Conservation (phyloP, 208 protist species). For the Trypanosoma melophagium region DNA sequence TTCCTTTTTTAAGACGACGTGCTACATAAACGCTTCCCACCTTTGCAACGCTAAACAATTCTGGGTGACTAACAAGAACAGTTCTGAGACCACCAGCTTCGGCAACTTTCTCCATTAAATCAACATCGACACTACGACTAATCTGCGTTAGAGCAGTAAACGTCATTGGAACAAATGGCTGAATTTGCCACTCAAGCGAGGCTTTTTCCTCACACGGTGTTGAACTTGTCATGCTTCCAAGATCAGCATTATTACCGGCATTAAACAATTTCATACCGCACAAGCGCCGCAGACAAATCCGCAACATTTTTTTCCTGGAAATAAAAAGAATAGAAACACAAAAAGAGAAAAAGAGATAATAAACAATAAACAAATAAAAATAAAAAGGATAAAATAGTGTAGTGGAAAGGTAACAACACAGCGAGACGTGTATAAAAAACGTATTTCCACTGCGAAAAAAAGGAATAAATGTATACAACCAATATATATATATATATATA, state of each 20-base stretch:
- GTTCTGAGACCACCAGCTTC: conserved; percentile 27
- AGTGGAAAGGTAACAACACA: neutral
- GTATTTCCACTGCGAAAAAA: neutral
- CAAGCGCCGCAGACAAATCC: conserved; percentile 8
- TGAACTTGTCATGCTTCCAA: conserved; percentile 2
- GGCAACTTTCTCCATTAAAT: conserved; percentile 46
- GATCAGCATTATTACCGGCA: neutral
- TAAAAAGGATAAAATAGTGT: conserved; percentile 3
- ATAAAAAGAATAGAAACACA: conserved; percentile 15
- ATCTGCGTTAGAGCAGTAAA: conserved; percentile 67
- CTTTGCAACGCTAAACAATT: conserved; percentile 29
- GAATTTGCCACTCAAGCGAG: conserved; percentile 23
- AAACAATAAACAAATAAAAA: conserved; percentile 13
- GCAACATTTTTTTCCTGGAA: conserved; percentile 11
- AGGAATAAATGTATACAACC: conserved; percentile 1
- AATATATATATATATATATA: conserved; percentile 4
- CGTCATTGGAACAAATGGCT: conserved; percentile 38
- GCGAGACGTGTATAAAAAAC: no score
- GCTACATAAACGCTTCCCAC: conserved; percentile 37
- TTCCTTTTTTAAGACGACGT: conserved; percentile 8
- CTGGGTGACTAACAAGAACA: conserved; percentile 25
- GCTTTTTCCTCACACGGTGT: neutral
- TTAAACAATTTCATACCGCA: neutral
- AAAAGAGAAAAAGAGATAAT: conserved; percentile 13
- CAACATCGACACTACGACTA: conserved; percentile 38